Evolutionary conservation across 2,329 filamentous ascomycete species (phyloP).

Genomic region (Calonectria crousiana): DNA sequence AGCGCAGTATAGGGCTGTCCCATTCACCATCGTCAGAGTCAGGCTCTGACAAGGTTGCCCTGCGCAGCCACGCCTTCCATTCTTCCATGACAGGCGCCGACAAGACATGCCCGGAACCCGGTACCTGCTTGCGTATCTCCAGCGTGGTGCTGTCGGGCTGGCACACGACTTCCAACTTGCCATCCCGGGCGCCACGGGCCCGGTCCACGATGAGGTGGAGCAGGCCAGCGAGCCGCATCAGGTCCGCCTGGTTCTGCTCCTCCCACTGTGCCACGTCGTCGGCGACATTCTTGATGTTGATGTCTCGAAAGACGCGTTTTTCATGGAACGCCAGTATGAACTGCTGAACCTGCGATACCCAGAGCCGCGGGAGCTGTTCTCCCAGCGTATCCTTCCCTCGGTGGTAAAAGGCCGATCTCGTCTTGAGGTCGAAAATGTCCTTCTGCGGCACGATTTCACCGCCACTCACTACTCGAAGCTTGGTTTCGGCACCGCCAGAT

Average conservation of each 20-base stretch:
- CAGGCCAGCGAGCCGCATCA: slow-evolving; percentile 46
- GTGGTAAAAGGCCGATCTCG: slow-evolving; percentile 45
- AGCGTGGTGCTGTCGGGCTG: slow-evolving; percentile 21
- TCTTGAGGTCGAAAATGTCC: slow-evolving; percentile 59
- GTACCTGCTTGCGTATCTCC: slow-evolving; percentile 42
- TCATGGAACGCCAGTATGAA: slow-evolving; percentile 58
- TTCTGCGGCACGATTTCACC: slow-evolving; percentile 47
- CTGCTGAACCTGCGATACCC: slow-evolving; percentile 53
- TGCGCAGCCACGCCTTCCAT: slow-evolving; percentile 42
- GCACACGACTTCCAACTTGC: slow-evolving; percentile 42
- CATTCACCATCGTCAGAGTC: slow-evolving; percentile 7
- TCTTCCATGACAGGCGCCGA: slow-evolving; percentile 36
- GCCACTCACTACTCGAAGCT: slow-evolving; percentile 35
- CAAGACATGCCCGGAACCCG: slow-evolving; percentile 37
- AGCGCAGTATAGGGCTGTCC: background rate
- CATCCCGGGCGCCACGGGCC: slow-evolving; percentile 18
- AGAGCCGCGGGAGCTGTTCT: slow-evolving; percentile 56
- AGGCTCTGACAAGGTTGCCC: background rate
- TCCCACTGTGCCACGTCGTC: slow-evolving; percentile 53
- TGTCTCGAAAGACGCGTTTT: slow-evolving; percentile 50
- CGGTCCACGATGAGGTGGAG: slow-evolving; percentile 36
- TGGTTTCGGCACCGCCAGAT: background rate
- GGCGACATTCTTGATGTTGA: slow-evolving; percentile 48
- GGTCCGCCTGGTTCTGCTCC: slow-evolving; percentile 40
- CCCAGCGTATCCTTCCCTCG: slow-evolving; percentile 42